phyloP scores from a whole-genome alignment of 2,329 filamentous ascomycete species.

The Huntiella omanensis region DNA sequence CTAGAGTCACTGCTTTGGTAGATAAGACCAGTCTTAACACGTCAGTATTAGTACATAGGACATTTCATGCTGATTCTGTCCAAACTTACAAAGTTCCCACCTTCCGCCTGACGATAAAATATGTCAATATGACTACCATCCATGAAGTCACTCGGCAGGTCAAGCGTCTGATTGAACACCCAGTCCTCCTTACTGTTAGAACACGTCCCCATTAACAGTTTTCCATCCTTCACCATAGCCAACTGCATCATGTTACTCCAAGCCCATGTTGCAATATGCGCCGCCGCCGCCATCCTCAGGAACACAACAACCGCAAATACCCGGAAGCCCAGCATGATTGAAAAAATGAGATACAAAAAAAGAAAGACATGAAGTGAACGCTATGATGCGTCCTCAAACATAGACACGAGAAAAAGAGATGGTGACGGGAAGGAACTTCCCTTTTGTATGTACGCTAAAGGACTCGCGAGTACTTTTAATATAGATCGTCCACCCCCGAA shows the following conservation, averaged over 20 bases:
- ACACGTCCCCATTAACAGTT: neutral
- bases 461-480: too few relatives aligned
- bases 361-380: too few relatives aligned
- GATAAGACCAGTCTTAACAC: neutral
- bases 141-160: neutral
- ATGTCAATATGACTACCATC: neutral
- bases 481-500: too few relatives aligned
- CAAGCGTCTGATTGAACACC: neutral
- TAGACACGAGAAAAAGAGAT: too few relatives aligned
- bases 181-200: neutral
- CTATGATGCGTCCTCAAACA: too few relatives aligned
- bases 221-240: neutral
- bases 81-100: neutral
- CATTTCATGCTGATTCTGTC: neutral
- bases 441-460: too few relatives aligned
- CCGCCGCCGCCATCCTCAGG: neutral
- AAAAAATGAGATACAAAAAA: too few relatives aligned
- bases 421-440: too few relatives aligned
- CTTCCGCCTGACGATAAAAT: neutral
- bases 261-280: neutral
- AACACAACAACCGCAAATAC: too few relatives aligned
- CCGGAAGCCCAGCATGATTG: too few relatives aligned
- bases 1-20: neutral
- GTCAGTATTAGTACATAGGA: neutral
- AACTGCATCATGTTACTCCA: neutral